These are phyloP conservation scores for Dendrobium catenatum DNA, from an alignment of 106 monocot genomes.

Conservation along the genomic window DNA sequence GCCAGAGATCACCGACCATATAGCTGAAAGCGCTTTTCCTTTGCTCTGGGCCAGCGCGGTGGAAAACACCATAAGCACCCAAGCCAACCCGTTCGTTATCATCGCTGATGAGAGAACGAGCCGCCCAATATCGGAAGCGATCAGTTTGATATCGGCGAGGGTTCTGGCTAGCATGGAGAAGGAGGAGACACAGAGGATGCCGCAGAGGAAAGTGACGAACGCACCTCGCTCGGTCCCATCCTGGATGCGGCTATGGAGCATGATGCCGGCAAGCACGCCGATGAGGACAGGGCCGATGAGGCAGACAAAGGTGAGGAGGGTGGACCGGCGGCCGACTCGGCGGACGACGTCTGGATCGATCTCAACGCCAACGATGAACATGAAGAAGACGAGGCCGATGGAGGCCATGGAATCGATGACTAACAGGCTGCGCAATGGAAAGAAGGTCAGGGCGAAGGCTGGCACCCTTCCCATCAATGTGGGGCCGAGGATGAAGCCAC, in stretches of 20 bases:
- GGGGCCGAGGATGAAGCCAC: constrained; percentile 14
- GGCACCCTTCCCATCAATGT: constrained; percentile 5
- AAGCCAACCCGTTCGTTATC: constrained; percentile 24
- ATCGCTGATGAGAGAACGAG: constrained; percentile 28
- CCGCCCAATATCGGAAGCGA: constrained; percentile 12
- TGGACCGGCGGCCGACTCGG: constrained; percentile 1
- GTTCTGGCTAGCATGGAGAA: constrained; percentile 30
- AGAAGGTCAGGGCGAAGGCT: not conserved
- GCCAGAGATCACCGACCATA: constrained; percentile 27
- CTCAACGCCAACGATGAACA: constrained; percentile 21
- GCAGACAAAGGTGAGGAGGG: constrained; percentile 3
- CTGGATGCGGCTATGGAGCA: constrained; percentile 7
- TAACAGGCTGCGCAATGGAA: constrained; percentile 13
- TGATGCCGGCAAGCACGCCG: constrained; percentile 8
- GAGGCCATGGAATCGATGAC: constrained; percentile 18
- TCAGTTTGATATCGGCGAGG: constrained; percentile 24
- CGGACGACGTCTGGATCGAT: constrained; percentile 4
- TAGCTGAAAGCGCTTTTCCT: not conserved
- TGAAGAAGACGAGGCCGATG: constrained; percentile 23
- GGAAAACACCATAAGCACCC: constrained; percentile 35
- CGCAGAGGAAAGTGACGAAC: constrained; percentile 18
- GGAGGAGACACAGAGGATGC: constrained; percentile 17
- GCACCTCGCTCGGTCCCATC: not conserved
- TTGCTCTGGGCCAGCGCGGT: constrained; percentile 19
- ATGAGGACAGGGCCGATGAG: constrained; percentile 27